Evolutionary conservation across 2,329 filamentous ascomycete genomes (phyloP).

Genomic region (Capronia americana): DNA sequence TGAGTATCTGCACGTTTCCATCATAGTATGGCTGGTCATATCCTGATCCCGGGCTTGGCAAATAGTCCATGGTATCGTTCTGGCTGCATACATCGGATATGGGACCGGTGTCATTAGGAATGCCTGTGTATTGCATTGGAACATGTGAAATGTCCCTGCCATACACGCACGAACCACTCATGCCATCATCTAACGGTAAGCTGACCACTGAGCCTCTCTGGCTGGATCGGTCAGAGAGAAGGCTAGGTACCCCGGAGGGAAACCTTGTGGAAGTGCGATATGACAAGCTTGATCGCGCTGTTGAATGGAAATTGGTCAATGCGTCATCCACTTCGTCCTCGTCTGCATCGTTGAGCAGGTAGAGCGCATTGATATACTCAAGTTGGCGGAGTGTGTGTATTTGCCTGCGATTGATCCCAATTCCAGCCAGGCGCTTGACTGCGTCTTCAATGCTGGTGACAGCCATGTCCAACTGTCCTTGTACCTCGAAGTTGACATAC

Average conservation of each 20-base stretch:
- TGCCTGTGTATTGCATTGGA: background rate
- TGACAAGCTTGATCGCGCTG: background rate
- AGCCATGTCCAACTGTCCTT: background rate
- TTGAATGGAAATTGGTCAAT: background rate
- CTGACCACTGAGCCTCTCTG: background rate
- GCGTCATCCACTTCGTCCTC: background rate
- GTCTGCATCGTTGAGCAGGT: conserved; percentile 4
- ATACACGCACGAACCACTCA: background rate
- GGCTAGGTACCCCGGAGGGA: conserved; percentile 3
- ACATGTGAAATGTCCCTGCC: background rate
- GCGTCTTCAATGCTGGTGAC: background rate
- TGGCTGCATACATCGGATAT: background rate
- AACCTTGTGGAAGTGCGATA: background rate
- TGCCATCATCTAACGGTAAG: background rate
- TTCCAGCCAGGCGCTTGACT: background rate
- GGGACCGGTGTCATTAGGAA: background rate
- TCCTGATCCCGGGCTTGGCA: background rate
- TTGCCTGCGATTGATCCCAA: background rate
- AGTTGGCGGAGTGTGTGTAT: conserved; percentile 1
- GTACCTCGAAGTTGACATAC: background rate
- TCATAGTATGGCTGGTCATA: background rate
- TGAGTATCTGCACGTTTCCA: background rate
- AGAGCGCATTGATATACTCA: conserved; percentile 6
- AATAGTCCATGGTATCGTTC: background rate
- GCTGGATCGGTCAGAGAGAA: conserved; percentile 9